Evolutionary conservation across 345 rosid genomes (phyloP), one percentile per base, ranked within the genome.

Genomic region (Syzygium aqueum): DNA sequence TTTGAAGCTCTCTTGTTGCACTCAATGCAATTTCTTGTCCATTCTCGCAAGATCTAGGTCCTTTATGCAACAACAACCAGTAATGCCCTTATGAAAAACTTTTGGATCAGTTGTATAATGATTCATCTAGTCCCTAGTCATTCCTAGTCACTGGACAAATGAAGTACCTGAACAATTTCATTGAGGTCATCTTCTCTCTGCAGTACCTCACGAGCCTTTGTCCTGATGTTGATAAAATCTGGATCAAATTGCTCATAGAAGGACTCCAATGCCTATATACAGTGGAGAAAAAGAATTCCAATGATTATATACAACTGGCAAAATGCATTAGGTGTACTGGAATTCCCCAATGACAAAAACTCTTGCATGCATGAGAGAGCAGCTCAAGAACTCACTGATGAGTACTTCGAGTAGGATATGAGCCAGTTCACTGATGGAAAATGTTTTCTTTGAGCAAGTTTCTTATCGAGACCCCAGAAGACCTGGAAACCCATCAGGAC

Each of bases 391-490:
- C 95, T 88, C 93, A 98, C 99, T 88, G 95, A 77, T 27, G 99
- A 93, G 86, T 98, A 98, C 93, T 98, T 98, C n/a, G 99, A 98
- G 94, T 98, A 98, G 78, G 99, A 98, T 89, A 98, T 98, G 86
- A 98, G 94, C 99, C 99, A 98, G 90, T 97, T 97, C 40, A 97
- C 99, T 84, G 99, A 97, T 77, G 99, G 99, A 85, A 98, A 98
- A 94, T 98, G 99, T 88, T 98, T 98, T 92, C 99, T 95, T 91
- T 96, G 99, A n/a, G 99, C 99, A 92, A 98, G 98, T 91, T 98
- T 98, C 94, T 98, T 98, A 92, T 98, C 99, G 92, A 98, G 93
- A 92, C 99, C 99, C 99, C 99, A 98, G 93, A 98, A 98, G 89
- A 96, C 99, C 99, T 96, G 94, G 94, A 37, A 73, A 73, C 14